Base-by-base conservation (phyloP, 371 early-diverging fungal species). In the Mortierella polycephala region DNA sequence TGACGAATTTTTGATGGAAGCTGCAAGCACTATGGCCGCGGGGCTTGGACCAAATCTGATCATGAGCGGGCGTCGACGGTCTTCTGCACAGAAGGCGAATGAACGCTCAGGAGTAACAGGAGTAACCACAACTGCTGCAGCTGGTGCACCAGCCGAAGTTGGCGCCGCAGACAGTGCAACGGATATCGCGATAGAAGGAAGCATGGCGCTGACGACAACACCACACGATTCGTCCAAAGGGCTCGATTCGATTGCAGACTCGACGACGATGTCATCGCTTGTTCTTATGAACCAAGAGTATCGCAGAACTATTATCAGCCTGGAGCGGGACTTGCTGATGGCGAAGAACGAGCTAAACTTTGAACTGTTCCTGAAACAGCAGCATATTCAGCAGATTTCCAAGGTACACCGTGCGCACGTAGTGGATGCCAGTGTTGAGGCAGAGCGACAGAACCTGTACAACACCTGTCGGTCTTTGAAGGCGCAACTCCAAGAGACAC, bases 381-480 rank as follows among this genome's bases (percentile, higher is more conserved):
- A 90, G 18, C 88, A 90, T 66, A 81, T 89, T 10, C 91, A 89
- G 60, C 91, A 90, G 61, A 89, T 90, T 52, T 89, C 88, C 20
- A 81, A 88, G 41, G 74, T 90, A 10, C 89, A 90, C 68, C 87
- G 87, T 13, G 88, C 89, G 14, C 91, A 87, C 70, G 85, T 90
- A 1, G 70, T 88, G 16, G 91, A 90, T 79, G 88, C 83, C 20
- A 84, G 88, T 41, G 88, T 88, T 0, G 89, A 90, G 64, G 91
- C 91, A 0, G 89, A 88, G 68, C 73, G 89, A 65, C 89, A 90
- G 60, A 83, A 85, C 57, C 64, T 88, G 82, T 89, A 89, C 60
- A 89, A 88, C 65, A 84, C 88, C 0, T 89, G 85, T 9, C 85
- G 87, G 41, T 86, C 85, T 57, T 62, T 89, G 49, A 85, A 85